These are phyloP conservation scores for Exsudoporus frostii DNA, from an alignment of 768 basidiomycete species.

Conservation along the genomic window DNA sequence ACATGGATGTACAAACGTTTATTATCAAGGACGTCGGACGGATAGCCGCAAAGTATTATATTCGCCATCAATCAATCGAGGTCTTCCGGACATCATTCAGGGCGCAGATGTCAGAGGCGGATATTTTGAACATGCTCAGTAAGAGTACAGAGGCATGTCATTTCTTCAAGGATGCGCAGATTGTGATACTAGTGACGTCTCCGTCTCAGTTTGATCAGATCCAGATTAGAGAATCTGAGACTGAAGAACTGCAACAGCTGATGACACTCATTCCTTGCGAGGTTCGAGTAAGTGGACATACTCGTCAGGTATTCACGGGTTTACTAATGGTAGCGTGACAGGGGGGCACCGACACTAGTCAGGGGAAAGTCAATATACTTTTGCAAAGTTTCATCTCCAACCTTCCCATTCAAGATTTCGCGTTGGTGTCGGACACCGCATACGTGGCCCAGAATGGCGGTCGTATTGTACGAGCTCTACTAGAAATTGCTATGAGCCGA, in stretches of 20 bases:
- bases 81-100: slow-evolving; percentile 79
- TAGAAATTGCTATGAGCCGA: slow-evolving; percentile 90
- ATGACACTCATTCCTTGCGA: slow-evolving; percentile 72
- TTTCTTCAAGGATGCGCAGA: background rate
- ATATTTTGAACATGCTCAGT: slow-evolving; percentile 81
- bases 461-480: slow-evolving; percentile 88
- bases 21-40: slow-evolving; percentile 87
- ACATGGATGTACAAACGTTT: slow-evolving; percentile 55
- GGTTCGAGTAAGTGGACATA: slow-evolving; percentile 54
- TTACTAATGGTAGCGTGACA: slow-evolving; percentile 29
- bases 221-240: slow-evolving; percentile 87
- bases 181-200: background rate
- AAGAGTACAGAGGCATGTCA: slow-evolving; percentile 80
- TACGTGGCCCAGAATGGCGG: slow-evolving; percentile 95
- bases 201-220: slow-evolving; percentile 82
- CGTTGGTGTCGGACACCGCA: slow-evolving; percentile 90
- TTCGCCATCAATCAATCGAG: slow-evolving; percentile 80
- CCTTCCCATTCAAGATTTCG: slow-evolving; percentile 86
- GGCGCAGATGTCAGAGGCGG: slow-evolving; percentile 87
- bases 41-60: slow-evolving; percentile 96
- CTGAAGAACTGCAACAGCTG: slow-evolving; percentile 74
- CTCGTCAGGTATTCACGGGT: background rate
- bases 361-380: slow-evolving; percentile 92
- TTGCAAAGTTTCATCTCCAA: slow-evolving; percentile 88
- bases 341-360: slow-evolving; percentile 63